Evolutionary conservation across 768 basidiomycete genomes (phyloP), one percentile per base, ranked within the genome.

Genomic region (Epithele typhae): DNA sequence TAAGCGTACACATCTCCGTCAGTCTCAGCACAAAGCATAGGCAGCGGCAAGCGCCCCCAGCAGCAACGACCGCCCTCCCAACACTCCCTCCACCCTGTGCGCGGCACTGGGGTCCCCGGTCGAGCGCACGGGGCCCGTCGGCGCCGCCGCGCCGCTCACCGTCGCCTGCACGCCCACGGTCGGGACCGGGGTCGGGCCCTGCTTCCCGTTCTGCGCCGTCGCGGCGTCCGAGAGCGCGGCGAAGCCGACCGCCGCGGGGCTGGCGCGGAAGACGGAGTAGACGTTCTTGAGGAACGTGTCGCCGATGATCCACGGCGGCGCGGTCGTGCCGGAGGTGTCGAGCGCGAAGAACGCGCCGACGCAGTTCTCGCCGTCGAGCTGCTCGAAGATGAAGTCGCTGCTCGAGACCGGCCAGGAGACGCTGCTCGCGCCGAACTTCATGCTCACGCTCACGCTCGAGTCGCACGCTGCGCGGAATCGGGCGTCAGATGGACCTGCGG

Each of bases 281-380:
- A 94, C 92, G 59, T 96, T 96, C 78, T 98, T 97, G 18, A 94
- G 78, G 71, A 94, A 93, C 0, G 89, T 87, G 54, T 93, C 92
- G 32, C 93, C 94, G 33, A 96, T 69, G 54, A 96, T 93, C 92
- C 92, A 96, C 12, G 72, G 52, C 1, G 87, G 84, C 17, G 75
- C 70, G 39, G 68, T 70, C 27, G 66, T 59, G 8, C 76, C 74
- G 2, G 75, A 56, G 49, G 70, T 74, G 25, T 68, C 59, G 40
- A 92, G 68, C 47, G 73, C 74, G 59, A 96, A 98, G 69, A 98
- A 85, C 0, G 89, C 84, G 25, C 95, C 95, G 23, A 94, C 68
- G 59, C 96, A 98, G 33, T 67, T 68, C 14, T 70, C 70, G 2
- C 60, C 50, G 10, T 72, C 67, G 18, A 89, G 62, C 43, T 74